Percentiles rank a stretch among this genome's conserved stretches.
Conservation (phyloP, 345 rosid species). For the Fremontodendron californicum region DNA sequence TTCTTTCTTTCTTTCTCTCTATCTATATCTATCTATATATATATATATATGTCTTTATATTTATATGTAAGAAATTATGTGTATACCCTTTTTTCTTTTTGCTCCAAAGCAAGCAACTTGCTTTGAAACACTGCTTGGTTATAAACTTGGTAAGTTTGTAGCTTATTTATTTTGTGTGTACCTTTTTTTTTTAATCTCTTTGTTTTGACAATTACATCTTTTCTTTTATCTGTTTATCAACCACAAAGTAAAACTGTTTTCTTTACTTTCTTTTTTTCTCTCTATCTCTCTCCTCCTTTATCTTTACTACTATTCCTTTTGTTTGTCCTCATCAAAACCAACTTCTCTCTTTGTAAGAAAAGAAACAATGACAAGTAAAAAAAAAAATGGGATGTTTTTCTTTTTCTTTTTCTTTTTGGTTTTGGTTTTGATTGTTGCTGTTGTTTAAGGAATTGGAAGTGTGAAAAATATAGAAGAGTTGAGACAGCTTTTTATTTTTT, state of each 20-base stretch:
- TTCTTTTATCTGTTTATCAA: slow-evolving; percentile 24
- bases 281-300: slow-evolving; percentile 27
- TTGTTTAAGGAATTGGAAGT: neutral
- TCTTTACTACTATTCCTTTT: slow-evolving; percentile 17
- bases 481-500: no score
- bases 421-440: slow-evolving; percentile 8
- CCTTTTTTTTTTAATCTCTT: neutral
- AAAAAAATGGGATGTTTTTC: neutral
- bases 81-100: no score
- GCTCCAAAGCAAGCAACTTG: neutral
- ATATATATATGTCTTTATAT: no score
- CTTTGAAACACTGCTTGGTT: neutral
- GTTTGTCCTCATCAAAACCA: slow-evolving; percentile 21
- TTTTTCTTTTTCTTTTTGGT: neutral
- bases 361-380: neutral
- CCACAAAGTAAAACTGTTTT: slow-evolving; percentile 27
- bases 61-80: no score
- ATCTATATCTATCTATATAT: neutral
- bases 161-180: neutral
- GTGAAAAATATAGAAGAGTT: slow-evolving; percentile 13
- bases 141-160: neutral
- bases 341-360: slow-evolving; percentile 17
- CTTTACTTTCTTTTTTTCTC: slow-evolving; percentile 14
- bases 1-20: slow-evolving; percentile 8
- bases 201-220: neutral